Evolutionary conservation across 2,329 filamentous ascomycete genomes (phyloP), one percentile per base, ranked within the genome.

Genomic region (Delphinella strobiligena): DNA sequence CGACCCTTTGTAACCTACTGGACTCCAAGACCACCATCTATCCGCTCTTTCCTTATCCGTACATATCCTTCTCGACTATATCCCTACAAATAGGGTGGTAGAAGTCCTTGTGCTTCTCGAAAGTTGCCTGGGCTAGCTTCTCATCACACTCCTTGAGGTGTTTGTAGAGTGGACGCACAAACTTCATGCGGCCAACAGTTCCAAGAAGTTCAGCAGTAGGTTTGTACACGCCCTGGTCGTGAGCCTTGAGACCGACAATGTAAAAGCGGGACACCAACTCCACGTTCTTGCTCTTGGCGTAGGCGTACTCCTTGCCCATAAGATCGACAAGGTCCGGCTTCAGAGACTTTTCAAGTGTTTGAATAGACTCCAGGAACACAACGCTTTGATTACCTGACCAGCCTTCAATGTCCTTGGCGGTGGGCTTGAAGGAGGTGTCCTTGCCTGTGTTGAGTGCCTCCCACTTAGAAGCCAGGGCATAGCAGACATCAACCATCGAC

Each of bases 121-220:
- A 95, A 0, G 88, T 93, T 57, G 77, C 68, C 38, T 89, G 61
- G 0, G 91, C 89, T 52, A 93, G 61, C 18, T 77, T 66, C 34
- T 75, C 68, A 62, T 95, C 80, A 30, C 83, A 75, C 58, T 78
- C 77, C 53, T 81, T 80, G 49, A 98, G 64, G 36, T 75, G 72
- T 45, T 81, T 73, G 64, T 81, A 95, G 54, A 96, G 63, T 16
- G 89, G 86, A 35, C 89, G 71, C 43, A 96, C 89, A 61, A 89
- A 96, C 72, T 96, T 96, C 91, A 98, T 96, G 42, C 91, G 71
- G 10, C 91, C 91, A 17, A 95, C 87, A 38, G 72, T 71, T 22
- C 84, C 83, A 30, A 96, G 67, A 40, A 95, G 67, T 43, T 83
- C 75, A 1, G 81, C 78, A 0, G 85, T 76, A 1, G 80, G 79